Evolutionary conservation across 169 alveolate species (phyloP), one percentile per base, ranked within the genome.

Genomic region (Babesia bovis): DNA sequence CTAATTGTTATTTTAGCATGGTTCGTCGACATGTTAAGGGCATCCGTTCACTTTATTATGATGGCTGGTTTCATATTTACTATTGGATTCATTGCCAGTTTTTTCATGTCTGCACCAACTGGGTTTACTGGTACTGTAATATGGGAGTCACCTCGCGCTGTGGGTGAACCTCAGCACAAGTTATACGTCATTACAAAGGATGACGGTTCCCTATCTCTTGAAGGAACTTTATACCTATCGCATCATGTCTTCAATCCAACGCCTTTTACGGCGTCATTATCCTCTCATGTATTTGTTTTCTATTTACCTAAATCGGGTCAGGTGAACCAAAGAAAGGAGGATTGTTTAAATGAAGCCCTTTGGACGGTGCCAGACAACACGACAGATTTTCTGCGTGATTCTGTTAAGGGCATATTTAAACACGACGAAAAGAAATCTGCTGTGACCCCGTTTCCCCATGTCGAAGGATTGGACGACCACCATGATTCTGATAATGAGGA

Each of bases 221-320:
- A 66, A 40, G 85, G 85, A 1, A 40, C 75, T 15, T 63, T 77
- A 6, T 36, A 51, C 35, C 45, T 77, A 38, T 44, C 82, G 49
- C 72, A 77, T 42, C 58, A 77, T 41, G 28, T 59, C 36, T 28
- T 49, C 38, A 77, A 77, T 30, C 70, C 66, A 13, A 66, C 85
- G 36, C 72, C 79, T 1, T 77, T 59, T 33, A n/a, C 82, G 0
- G 85, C 78, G n/a, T 45, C 85, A 6, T 65, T 77, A 4, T 67
- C 81, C 4, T 35, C 65, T 4, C 38, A 19, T 19, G 51, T 68
- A 12, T 45, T 56, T 21, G 79, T 61, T 33, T 67, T 47, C 7
- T 77, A 77, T 41, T 4, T 77, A 32, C 85, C 85, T 3, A 26
- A n/a, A 19, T 47, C 55, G 32, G 55, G 19, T 47, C 12, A 47